These are phyloP conservation scores for Colletotrichum sojae DNA, from an alignment of 2,329 filamentous ascomycete genomes.

Conservation along the genomic window DNA sequence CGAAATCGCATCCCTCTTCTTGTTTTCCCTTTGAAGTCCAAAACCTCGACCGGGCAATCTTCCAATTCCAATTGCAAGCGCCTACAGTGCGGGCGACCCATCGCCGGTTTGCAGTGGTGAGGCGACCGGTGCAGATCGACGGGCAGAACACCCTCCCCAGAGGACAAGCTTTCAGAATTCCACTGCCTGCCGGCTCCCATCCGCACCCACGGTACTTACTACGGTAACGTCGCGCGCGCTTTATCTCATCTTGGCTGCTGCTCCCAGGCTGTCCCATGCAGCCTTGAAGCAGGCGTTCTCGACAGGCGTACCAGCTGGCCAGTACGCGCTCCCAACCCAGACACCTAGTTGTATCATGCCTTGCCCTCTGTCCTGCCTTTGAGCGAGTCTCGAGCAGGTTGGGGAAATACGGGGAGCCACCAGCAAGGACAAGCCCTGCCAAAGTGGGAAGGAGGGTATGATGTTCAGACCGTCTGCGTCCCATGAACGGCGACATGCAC, in stretches of 20 bases:
- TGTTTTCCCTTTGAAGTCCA: too few species aligned
- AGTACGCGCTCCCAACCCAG: conserved; percentile 19
- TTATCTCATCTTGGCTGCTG: conserved; percentile 1
- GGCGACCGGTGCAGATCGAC: conserved; percentile 16
- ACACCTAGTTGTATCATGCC: conserved; percentile 26
- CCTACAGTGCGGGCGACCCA: conserved; percentile 4
- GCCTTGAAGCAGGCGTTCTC: conserved; percentile 32
- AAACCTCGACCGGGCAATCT: too few species aligned
- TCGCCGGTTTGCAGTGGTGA: conserved; percentile 14
- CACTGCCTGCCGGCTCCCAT: conserved; percentile 9
- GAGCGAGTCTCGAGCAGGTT: conserved; percentile 3
- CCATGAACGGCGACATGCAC: conserved; percentile 5
- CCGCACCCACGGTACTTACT: neutral
- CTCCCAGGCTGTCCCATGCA: conserved; percentile 32
- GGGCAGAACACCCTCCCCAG: conserved; percentile 16
- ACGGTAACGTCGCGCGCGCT: neutral
- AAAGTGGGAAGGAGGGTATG: neutral
- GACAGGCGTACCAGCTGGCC: conserved; percentile 8
- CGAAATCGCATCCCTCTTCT: too few species aligned
- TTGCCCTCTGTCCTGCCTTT: conserved; percentile 4
- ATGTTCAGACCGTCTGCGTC: conserved; percentile 34
- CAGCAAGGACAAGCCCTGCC: conserved; percentile 26
- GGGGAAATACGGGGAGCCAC: conserved; percentile 20
- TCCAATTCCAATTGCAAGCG: too few species aligned
- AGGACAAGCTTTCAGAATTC: conserved; percentile 22